Conservation (phyloP, 805 yeast genomes). For the Candida argentea region DNA sequence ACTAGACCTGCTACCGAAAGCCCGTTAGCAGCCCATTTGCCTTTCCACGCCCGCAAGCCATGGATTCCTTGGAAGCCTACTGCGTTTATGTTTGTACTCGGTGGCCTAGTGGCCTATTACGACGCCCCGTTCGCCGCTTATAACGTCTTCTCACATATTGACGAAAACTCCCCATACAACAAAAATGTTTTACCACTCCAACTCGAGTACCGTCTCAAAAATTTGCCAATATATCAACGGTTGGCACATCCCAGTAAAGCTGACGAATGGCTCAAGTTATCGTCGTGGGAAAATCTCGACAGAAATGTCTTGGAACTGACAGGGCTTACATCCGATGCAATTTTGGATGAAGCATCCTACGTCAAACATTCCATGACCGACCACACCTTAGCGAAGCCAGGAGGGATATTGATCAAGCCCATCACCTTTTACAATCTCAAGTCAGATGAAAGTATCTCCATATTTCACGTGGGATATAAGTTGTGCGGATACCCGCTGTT, state of each 20-base stretch:
- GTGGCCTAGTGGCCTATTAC: conserved; percentile 22
- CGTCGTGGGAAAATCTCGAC: conserved; percentile 34
- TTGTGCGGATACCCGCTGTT: conserved; percentile 82
- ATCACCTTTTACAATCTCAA: conserved; percentile 49
- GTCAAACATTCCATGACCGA: conserved; percentile 14
- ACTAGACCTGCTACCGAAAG: conserved; percentile 17
- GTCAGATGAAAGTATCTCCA: conserved; percentile 50
- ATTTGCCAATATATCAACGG: conserved; percentile 41
- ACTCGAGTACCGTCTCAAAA: conserved; percentile 38
- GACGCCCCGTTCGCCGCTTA: conserved; percentile 23
- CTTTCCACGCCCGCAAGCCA: conserved; percentile 10
- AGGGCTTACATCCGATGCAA: conserved; percentile 3
- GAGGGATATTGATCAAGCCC: conserved; percentile 72
- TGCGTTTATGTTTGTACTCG: conserved; percentile 19
- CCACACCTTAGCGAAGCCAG: conserved; percentile 56
- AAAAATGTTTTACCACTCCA: conserved; percentile 20
- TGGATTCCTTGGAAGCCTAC: conserved; percentile 23
- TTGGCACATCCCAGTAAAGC: conserved; percentile 36
- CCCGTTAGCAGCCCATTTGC: conserved; percentile 23
- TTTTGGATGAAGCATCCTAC: conserved; percentile 10
- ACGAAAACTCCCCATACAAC: conserved; percentile 11
- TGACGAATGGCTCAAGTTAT: conserved; percentile 35
- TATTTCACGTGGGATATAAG: conserved; percentile 68
- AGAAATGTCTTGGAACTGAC: conserved; percentile 22
- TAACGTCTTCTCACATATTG: conserved; percentile 14